A percentile compares a stretch with the other conserved stretches of the same genome.
phyloP scores from a whole-genome alignment of 1,284 basidiomycete species.

The Clitocybe nebularis region DNA sequence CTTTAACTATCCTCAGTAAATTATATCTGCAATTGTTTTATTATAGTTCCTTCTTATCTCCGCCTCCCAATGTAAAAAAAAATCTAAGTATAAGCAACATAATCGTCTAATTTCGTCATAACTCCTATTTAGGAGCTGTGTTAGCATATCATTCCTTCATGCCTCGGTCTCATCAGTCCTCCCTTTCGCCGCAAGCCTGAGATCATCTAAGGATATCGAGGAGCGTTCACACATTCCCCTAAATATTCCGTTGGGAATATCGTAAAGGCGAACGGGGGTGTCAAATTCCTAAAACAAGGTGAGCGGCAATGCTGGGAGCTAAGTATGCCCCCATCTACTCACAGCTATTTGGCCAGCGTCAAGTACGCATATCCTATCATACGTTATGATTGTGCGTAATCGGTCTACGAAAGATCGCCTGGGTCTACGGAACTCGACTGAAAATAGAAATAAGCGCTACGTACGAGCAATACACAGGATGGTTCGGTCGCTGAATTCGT shows the following conservation, averaged over 20 bases:
- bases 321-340: no score
- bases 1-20: slow-evolving; percentile 1
- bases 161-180: no score
- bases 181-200: slow-evolving; percentile 37
- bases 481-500: slow-evolving; percentile 78
- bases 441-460: slow-evolving; percentile 19
- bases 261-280: slow-evolving; percentile 65
- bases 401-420: slow-evolving; percentile 54
- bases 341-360: slow-evolving; percentile 64
- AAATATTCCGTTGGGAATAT: slow-evolving; percentile 51
- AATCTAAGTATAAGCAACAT: no score
- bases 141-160: slow-evolving; percentile 2
- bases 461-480: slow-evolving; percentile 77
- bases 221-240: slow-evolving; percentile 60
- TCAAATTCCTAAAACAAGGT: slow-evolving; percentile 46
- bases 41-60: no score
- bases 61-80: no score
- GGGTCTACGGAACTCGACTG: slow-evolving; percentile 1
- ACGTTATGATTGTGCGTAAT: slow-evolving; percentile 70
- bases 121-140: neutral
- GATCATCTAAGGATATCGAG: slow-evolving; percentile 52
- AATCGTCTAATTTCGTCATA: no score
- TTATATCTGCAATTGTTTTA: slow-evolving; percentile 1
- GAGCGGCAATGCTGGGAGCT: neutral
- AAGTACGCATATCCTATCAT: slow-evolving; percentile 75